Base-by-base conservation (phyloP, 2,329 filamentous ascomycete species). In the Neofusicoccum sp. region DNA sequence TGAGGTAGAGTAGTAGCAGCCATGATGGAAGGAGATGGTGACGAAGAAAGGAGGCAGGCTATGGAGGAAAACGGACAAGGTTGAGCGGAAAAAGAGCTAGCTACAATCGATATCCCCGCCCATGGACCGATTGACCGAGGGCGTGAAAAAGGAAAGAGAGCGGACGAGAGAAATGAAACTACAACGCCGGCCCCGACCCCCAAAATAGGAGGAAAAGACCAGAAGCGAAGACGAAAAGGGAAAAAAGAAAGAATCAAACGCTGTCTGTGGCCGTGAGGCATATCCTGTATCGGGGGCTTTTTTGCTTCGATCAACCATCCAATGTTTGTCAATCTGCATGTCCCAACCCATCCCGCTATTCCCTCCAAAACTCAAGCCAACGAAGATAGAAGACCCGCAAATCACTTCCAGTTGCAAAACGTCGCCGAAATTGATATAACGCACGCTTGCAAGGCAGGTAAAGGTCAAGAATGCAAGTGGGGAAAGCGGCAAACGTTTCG, bases 231-330 rank as follows among this genome's bases (percentile, higher is more conserved):
- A 6, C 12, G 37, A 49, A 33, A 8, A 7, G 49, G 5, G 34
- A 22, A 34, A 5, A 36, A 4, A 22, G 5, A 9, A 34, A 41
- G 49, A 31, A 48, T 41, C 37, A 16, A 9, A 5, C 12, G 29
- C 22, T 22, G 22, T 22, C 22, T 49, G 14, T 31, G 4, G 56
- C 56, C 56, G 56, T 41, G 56, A 61, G 56, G 56, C 56, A 29
- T 16, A 33, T 22, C 12, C 56, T 43, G 34, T 61, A 33, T 48
- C 22, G 31, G n/a, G 37, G 37, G 9, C n/a, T 41, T 41, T 41
- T 41, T 41, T 41, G 37, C 14, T 14, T 34, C 22, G 11, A 45
- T 22, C 8, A 45, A 16, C n/a, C 43, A 28, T 29, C 3, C 43
- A 4, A 8, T 9, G 43, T 16, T 7, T 22, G 43, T 22, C 22